Conservation (phyloP, 148 eudicot species). For the Spergularia marina region DNA sequence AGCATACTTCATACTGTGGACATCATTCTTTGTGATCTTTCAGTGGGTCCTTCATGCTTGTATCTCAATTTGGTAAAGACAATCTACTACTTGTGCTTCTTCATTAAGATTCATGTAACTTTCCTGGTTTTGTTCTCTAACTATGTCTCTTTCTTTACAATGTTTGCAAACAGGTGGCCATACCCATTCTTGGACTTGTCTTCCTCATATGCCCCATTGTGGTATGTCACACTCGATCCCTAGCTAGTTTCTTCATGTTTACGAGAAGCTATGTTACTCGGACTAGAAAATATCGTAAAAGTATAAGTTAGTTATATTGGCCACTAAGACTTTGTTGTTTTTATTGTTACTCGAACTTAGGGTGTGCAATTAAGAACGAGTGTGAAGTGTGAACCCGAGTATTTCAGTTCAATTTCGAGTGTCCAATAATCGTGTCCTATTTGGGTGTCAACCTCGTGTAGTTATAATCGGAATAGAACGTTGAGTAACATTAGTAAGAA, state of each 20-base stretch:
- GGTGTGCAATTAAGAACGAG: too few relatives aligned
- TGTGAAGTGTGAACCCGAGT: too few relatives aligned
- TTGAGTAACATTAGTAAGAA: slow-evolving; percentile 6
- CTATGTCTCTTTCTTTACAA: slow-evolving; percentile 16
- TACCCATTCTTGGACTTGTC: slow-evolving; percentile 97
- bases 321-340: too few relatives aligned
- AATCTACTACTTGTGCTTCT: neutral
- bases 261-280: neutral
- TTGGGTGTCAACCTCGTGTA: neutral
- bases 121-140: slow-evolving; percentile 7
- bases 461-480: neutral
- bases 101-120: neutral
- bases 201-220: slow-evolving; percentile 70
- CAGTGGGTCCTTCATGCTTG: slow-evolving; percentile 85
- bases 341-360: too few relatives aligned
- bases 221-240: slow-evolving; percentile 41
- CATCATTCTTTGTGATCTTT: slow-evolving; percentile 60
- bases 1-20: slow-evolving; percentile 78
- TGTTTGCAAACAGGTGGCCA: slow-evolving; percentile 72
- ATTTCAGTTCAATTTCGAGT: too few relatives aligned
- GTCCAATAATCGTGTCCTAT: too few relatives aligned
- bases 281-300: neutral
- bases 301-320: too few relatives aligned
- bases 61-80: slow-evolving; percentile 52
- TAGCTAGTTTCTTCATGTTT: neutral